Evolutionary conservation across 768 basidiomycete species (phyloP).

Genomic region (Boletus sp.): DNA sequence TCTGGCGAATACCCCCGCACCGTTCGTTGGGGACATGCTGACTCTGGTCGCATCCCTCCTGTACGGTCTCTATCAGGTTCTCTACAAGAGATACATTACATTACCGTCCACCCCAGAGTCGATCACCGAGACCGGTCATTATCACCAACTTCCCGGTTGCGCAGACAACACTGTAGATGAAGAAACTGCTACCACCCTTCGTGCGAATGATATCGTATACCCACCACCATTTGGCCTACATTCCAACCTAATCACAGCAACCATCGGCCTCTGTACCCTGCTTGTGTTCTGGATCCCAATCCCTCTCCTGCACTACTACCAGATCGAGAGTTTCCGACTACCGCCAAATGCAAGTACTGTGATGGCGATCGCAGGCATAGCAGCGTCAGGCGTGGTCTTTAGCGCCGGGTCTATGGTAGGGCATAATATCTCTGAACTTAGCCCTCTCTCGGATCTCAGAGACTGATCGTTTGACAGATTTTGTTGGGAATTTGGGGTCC

Average conservation of each 20-base stretch:
- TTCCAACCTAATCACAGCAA: constrained; percentile 75
- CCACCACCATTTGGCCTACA: constrained; percentile 81
- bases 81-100: constrained; percentile 79
- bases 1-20: constrained; percentile 36
- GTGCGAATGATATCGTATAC: constrained; percentile 38
- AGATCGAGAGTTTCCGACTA: constrained; percentile 61
- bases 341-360: constrained; percentile 50
- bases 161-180: constrained; percentile 31
- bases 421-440: not conserved
- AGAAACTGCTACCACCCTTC: constrained; percentile 11
- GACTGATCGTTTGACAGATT: constrained; percentile 42
- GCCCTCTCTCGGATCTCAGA: constrained; percentile 4
- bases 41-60: constrained; percentile 68
- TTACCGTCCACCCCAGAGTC: constrained; percentile 62
- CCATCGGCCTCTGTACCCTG: constrained; percentile 76
- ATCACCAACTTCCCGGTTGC: constrained; percentile 43
- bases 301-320: constrained; percentile 65
- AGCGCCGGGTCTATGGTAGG: constrained; percentile 85
- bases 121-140: constrained; percentile 36
- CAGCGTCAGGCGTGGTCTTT: constrained; percentile 68
- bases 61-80: constrained; percentile 78
- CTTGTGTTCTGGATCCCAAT: constrained; percentile 77
- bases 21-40: constrained; percentile 69
- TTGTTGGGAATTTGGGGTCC: constrained; percentile 86
- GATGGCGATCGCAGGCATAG: constrained; percentile 62